phyloP scores from a whole-genome alignment of 371 early-diverging fungal genomes.

The Smittium mucronatum region DNA sequence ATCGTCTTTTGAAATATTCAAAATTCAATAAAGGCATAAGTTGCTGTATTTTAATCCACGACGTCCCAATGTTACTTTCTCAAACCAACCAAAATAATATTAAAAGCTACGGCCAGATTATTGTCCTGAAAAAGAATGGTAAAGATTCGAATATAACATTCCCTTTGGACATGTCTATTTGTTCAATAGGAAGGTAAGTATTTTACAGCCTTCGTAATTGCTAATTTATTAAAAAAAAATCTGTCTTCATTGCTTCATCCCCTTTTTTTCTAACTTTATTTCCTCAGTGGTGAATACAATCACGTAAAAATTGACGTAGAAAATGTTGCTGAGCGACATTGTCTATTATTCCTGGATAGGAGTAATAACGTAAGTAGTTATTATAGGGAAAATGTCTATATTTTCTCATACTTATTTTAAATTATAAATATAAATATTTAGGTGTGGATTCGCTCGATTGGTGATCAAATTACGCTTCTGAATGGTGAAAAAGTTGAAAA shows the following conservation, averaged over 20 bases:
- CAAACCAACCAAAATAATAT: too few relatives aligned
- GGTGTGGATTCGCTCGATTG: conserved; percentile 3
- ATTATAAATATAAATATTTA: too few relatives aligned
- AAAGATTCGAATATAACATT: conserved; percentile 8
- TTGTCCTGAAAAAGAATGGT: conserved; percentile 8
- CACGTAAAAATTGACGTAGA: conserved; percentile 3
- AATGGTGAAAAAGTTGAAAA: conserved; percentile 10
- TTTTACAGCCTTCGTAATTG: conserved; percentile 29
- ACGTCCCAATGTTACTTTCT: too few relatives aligned
- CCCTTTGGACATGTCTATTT: conserved; percentile 5
- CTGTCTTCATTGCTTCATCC: conserved; percentile 20
- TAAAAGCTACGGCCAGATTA: conserved; percentile 7
- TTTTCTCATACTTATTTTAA: too few relatives aligned
- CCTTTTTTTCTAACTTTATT: neutral
- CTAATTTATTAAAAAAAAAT: conserved; percentile 18
- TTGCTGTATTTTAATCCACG: too few relatives aligned
- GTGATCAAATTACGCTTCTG: neutral
- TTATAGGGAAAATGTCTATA: neutral
- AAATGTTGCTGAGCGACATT: neutral
- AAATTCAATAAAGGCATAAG: too few relatives aligned
- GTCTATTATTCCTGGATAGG: neutral
- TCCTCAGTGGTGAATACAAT: conserved; percentile 5
- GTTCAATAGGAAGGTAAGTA: conserved; percentile 14
- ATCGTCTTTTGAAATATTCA: too few relatives aligned
- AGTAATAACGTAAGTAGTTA: neutral